Evolutionary conservation across 2,329 filamentous ascomycete species (phyloP), one percentile per base, ranked within the genome.

Genomic region (Rhytidhysteron rufulum): DNA sequence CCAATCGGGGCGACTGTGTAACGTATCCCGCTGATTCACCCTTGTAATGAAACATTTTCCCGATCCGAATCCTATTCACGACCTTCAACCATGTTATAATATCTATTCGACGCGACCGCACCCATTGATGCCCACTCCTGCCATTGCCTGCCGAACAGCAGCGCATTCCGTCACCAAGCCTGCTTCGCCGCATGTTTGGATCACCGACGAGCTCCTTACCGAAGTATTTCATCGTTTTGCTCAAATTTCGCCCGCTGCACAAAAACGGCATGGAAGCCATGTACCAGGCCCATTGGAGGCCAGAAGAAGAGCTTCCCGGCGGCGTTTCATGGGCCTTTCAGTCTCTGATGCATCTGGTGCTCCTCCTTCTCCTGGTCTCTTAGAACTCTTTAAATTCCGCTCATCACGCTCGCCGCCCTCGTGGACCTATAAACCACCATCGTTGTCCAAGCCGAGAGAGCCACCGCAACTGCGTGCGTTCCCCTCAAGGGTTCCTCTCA

Each of bases 241-340:
- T 39, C 72, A 68, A 32, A 70, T 68, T 44, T 62, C 63, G 42
- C 67, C 65, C 47, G 56, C 62, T 30, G 69, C 72, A 43, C 68
- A 70, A 48, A 62, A 62, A 54, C 73, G 79, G 47, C 68, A 79
- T 72, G 78, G 76, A 49, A 81, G 79, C 66, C 71, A 72, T 48
- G 74, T 80, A 3, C 80, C 80, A 9, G 80, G 80, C 2, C 80
- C 80, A 54, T 66, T 83, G 65, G 80, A 83, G 62, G 78, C 79
- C 33, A 72, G 74, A 45, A 70, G 72, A 54, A 68, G 80, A 38
- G 65, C 74, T 33, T 67, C 76, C 3, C 80, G 72, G 58, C 69
- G 80, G 40, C 70, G 73, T 39, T 80, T 81, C 65, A 76, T 69
- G 38, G 69, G 66, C 15, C 53, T 74, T 9, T 70, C 72, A 24